These are phyloP conservation scores for Cyberlindnera misumaiensis DNA, from an alignment of 805 yeast genomes.

Conservation along the genomic window DNA sequence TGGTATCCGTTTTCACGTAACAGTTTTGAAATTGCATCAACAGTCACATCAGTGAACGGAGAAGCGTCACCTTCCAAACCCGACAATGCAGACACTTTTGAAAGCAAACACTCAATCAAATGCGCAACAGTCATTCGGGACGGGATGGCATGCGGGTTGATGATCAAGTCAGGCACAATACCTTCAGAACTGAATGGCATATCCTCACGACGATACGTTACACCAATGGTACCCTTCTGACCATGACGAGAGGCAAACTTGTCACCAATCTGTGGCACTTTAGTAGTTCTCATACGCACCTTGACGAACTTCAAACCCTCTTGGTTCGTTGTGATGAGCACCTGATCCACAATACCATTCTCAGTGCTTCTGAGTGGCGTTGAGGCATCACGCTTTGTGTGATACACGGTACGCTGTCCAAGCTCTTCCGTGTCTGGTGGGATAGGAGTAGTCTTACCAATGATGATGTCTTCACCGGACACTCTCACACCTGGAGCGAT, in stretches of 20 bases:
- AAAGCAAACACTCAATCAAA: slow-evolving; percentile 93
- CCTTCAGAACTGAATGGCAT: slow-evolving; percentile 98
- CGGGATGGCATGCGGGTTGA: slow-evolving; percentile 99
- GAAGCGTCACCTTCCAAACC: slow-evolving; percentile 99
- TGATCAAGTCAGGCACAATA: slow-evolving; percentile 92
- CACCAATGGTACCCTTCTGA: slow-evolving; percentile 99
- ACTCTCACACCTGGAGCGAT: slow-evolving; percentile 98
- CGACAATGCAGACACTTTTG: slow-evolving; percentile 89
- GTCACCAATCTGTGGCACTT: slow-evolving; percentile 98
- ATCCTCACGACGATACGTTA: slow-evolving; percentile 95
- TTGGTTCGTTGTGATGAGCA: slow-evolving; percentile 91
- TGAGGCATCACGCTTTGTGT: slow-evolving; percentile 97
- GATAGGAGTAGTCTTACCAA: slow-evolving; percentile 98
- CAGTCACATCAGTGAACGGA: slow-evolving; percentile 97
- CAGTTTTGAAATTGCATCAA: slow-evolving; percentile 89
- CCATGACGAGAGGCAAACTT: slow-evolving; percentile 99
- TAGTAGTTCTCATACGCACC: slow-evolving; percentile 98
- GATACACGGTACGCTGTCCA: slow-evolving; percentile 97
- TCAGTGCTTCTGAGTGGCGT: slow-evolving; percentile 96
- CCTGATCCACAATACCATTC: slow-evolving; percentile 98
- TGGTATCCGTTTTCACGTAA: slow-evolving; percentile 95
- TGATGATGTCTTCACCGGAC: slow-evolving; percentile 96
- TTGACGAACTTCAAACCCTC: slow-evolving; percentile 97
- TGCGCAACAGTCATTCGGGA: slow-evolving; percentile 99
- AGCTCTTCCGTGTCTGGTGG: slow-evolving; percentile 99